These are phyloP conservation scores for Acanthamoeba sp. DNA, from an alignment of 208 protist species.

Conservation along the genomic window DNA sequence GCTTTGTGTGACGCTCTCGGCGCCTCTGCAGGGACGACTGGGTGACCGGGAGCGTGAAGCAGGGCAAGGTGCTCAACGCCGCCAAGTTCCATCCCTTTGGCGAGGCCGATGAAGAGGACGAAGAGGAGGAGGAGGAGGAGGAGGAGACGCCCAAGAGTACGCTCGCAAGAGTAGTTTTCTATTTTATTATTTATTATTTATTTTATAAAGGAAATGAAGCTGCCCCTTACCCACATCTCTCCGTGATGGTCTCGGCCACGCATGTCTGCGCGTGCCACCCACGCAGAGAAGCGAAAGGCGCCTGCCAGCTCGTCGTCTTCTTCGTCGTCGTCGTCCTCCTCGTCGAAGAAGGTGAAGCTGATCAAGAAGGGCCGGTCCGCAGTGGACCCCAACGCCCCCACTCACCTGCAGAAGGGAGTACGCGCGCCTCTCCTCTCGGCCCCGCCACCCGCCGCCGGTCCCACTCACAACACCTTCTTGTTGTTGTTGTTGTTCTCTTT, in stretches of 20 bases:
- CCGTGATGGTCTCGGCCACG: no score
- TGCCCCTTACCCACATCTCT: no score
- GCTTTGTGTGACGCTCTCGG: not conserved
- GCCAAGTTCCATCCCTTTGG: conserved; percentile 55
- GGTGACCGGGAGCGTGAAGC: conserved; percentile 39
- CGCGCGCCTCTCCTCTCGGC: not conserved
- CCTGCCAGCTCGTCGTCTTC: not conserved
- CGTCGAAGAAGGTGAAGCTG: conserved; percentile 67
- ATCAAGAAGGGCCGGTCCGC: conserved; percentile 72
- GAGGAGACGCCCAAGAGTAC: conserved; percentile 6
- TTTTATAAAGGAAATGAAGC: not conserved
- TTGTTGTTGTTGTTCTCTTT: not conserved
- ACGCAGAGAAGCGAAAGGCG: conserved; percentile 23
- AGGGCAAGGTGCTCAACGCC: not conserved
- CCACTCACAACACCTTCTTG: not conserved
- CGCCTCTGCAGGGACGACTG: not conserved
- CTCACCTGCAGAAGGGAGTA: conserved; percentile 59
- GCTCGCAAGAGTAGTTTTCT: not conserved
- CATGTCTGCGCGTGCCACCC: not conserved
- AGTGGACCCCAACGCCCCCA: conserved; percentile 29
- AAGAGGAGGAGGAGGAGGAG: conserved; percentile 47
- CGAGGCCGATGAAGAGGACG: conserved; percentile 4
- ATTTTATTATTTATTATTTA: not conserved
- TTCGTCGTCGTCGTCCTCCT: not conserved
- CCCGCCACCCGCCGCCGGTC: not conserved